Evolutionary conservation across 1,284 basidiomycete species (phyloP).

Genomic region (Ganoderma multipileum): DNA sequence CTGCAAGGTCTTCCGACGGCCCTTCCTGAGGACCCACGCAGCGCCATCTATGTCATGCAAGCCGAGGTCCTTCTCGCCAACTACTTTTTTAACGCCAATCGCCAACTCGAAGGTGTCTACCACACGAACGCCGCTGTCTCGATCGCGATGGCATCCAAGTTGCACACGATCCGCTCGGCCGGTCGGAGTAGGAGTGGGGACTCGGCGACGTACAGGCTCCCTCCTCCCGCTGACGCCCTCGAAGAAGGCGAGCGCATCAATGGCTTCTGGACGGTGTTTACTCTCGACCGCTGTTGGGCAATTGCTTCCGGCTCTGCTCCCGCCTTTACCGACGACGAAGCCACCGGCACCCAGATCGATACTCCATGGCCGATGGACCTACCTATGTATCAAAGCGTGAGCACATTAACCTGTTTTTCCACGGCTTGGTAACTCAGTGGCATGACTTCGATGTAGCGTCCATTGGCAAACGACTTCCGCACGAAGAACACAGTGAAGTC

Average conservation of each 20-base stretch:
- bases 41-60: slow-evolving; percentile 50
- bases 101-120: slow-evolving; percentile 50
- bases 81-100: slow-evolving; percentile 50
- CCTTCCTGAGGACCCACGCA: slow-evolving; percentile 42
- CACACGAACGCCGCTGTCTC: slow-evolving; percentile 52
- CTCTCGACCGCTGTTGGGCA: slow-evolving; percentile 50
- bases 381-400: slow-evolving; percentile 39
- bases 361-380: slow-evolving; percentile 51
- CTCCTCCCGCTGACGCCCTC: slow-evolving; percentile 43
- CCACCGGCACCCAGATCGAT: slow-evolving; percentile 43
- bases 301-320: slow-evolving; percentile 46
- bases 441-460: slow-evolving; percentile 20
- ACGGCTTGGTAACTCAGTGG: neutral
- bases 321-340: slow-evolving; percentile 40
- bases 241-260: slow-evolving; percentile 54
- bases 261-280: slow-evolving; percentile 54
- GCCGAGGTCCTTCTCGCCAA: slow-evolving; percentile 53
- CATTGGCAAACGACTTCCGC: slow-evolving; percentile 32
- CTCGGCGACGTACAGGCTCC: slow-evolving; percentile 33
- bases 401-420: slow-evolving; percentile 5
- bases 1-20: slow-evolving; percentile 42
- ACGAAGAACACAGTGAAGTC: slow-evolving; percentile 39
- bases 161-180: slow-evolving; percentile 45
- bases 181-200: slow-evolving; percentile 26
- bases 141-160: slow-evolving; percentile 45